A percentile compares a stretch with the other conserved stretches of the same genome.
phyloP scores from a whole-genome alignment of 2,329 filamentous ascomycete species.

The Colletotrichum lini region DNA sequence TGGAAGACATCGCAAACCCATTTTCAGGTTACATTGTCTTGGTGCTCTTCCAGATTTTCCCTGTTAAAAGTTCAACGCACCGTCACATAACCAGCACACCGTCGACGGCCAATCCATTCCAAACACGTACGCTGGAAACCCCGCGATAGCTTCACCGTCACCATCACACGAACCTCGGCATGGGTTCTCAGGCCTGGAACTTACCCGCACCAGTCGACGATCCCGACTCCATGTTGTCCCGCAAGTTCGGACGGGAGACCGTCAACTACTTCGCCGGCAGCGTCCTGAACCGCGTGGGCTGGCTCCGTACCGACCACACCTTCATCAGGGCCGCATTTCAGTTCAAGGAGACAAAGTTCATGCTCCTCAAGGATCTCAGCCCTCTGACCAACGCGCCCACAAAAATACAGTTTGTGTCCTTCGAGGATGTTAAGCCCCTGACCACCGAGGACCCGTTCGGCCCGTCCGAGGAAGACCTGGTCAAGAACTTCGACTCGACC shows the following conservation, averaged over 20 bases:
- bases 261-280: slow-evolving; percentile 89
- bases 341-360: slow-evolving; percentile 77
- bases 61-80: background rate
- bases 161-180: slow-evolving; percentile 26
- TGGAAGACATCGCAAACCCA: background rate
- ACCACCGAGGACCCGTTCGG: slow-evolving; percentile 81
- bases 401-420: slow-evolving; percentile 77
- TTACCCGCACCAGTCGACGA: slow-evolving; percentile 58
- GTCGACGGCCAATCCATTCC: background rate
- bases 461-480: slow-evolving; percentile 78
- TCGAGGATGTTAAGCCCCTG: slow-evolving; percentile 77
- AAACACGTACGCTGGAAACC: background rate
- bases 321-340: slow-evolving; percentile 79
- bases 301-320: slow-evolving; percentile 78
- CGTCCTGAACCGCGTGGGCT: slow-evolving; percentile 84
- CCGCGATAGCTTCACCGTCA: slow-evolving; percentile 38
- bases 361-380: slow-evolving; percentile 84
- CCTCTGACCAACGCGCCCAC: slow-evolving; percentile 71
- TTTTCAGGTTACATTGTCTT: background rate
- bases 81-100: background rate
- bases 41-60: background rate
- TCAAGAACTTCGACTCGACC: slow-evolving; percentile 81
- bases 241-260: slow-evolving; percentile 84
- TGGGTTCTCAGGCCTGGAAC: slow-evolving; percentile 53
- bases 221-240: slow-evolving; percentile 77